Percentiles rank a stretch among this genome's conserved stretches.
Conservation (phyloP, 1,284 basidiomycete species). For the Irpex sp. region DNA sequence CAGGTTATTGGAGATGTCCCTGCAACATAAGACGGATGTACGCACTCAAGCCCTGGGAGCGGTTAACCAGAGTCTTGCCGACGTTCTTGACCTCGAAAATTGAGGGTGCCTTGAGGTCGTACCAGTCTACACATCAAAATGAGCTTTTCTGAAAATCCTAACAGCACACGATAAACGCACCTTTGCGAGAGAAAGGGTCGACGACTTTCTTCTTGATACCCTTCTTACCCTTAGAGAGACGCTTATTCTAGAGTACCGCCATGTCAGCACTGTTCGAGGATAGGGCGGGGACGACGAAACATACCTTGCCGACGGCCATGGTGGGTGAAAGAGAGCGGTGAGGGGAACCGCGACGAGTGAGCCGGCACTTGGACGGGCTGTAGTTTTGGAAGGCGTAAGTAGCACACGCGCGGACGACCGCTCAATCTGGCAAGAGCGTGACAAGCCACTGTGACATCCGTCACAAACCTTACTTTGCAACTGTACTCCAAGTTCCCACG, state of each 20-base stretch:
- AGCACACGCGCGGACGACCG: conserved; percentile 5
- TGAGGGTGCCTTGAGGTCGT: conserved; percentile 98
- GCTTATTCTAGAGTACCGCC: conserved; percentile 76
- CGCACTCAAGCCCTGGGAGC: conserved; percentile 96
- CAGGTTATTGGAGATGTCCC: conserved; percentile 12
- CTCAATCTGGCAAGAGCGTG: conserved; percentile 5
- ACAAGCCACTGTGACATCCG: conserved; percentile 11
- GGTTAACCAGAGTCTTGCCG: conserved; percentile 98
- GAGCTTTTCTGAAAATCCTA: neutral
- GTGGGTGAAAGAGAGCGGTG: conserved; percentile 39
- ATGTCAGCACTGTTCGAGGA: conserved; percentile 7
- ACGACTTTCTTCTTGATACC: conserved; percentile 99
- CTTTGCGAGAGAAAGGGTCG: conserved; percentile 99
- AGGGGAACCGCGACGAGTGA: conserved; percentile 40
- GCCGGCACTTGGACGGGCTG: conserved; percentile 50
- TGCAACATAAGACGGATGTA: conserved; percentile 20
- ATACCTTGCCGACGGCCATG: conserved; percentile 93
- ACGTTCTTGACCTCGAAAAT: conserved; percentile 97
- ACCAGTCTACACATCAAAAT: conserved; percentile 74
- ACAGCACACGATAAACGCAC: conserved; percentile 35
- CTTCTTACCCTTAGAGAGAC: conserved; percentile 99
- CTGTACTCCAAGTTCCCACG: conserved; percentile 38
- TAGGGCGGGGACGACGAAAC: conserved; percentile 16
- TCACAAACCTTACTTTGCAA: conserved; percentile 28
- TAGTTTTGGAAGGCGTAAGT: conserved; percentile 33